Conservation (phyloP, 1,284 basidiomycete species). For the Porogramme epimiltina region DNA sequence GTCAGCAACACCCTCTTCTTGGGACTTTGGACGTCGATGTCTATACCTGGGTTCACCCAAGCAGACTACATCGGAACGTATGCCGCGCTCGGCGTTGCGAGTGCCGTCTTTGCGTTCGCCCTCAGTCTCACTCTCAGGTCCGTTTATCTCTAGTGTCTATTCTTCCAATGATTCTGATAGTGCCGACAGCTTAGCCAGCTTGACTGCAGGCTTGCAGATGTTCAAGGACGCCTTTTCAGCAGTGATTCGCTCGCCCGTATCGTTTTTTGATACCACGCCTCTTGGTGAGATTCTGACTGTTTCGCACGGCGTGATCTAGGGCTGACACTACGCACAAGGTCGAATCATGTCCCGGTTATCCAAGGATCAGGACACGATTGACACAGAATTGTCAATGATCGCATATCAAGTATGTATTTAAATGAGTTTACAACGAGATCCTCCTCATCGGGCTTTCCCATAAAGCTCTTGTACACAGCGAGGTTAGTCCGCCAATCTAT, state of each 20-base stretch:
- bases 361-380: constrained; percentile 65
- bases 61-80: constrained; percentile 74
- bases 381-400: constrained; percentile 47
- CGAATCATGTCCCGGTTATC: constrained; percentile 60
- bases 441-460: constrained; percentile 2
- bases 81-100: constrained; percentile 58
- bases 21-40: constrained; percentile 41
- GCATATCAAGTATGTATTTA: constrained; percentile 30
- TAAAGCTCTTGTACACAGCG: constrained; percentile 49
- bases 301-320: too few relatives aligned
- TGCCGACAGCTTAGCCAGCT: constrained; percentile 51
- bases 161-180: background rate
- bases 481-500: constrained; percentile 19
- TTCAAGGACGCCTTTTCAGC: constrained; percentile 58
- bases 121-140: constrained; percentile 57
- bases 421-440: too few relatives aligned
- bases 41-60: constrained; percentile 48
- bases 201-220: constrained; percentile 60
- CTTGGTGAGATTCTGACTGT: constrained; percentile 46
- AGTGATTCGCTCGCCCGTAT: constrained; percentile 68
- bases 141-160: too few relatives aligned
- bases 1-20: constrained; percentile 43
- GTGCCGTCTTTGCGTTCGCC: constrained; percentile 57
- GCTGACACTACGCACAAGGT: constrained; percentile 45
- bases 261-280: constrained; percentile 86